Conservation (phyloP, 257 asterid species). For the Gardenia jasminoides region DNA sequence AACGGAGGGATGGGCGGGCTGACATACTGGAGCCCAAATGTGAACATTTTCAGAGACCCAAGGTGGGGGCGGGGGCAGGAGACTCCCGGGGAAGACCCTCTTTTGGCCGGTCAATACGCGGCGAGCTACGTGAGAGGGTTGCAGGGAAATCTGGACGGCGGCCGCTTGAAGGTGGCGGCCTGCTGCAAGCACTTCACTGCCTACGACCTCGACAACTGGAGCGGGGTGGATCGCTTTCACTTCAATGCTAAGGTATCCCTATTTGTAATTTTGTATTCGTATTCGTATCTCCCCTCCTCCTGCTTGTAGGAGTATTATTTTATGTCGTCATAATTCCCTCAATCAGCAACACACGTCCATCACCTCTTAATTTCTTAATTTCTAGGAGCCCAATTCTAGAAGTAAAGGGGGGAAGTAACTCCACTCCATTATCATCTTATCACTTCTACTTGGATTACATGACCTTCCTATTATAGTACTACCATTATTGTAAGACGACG, state of each 20-base stretch:
- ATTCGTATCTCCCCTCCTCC: too few species aligned
- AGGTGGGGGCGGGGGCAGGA: constrained; percentile 94
- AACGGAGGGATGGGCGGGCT: constrained; percentile 80
- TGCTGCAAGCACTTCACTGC: constrained; percentile 93
- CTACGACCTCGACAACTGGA: constrained; percentile 85
- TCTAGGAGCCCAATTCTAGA: too few species aligned
- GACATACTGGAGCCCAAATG: constrained; percentile 96
- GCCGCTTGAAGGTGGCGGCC: constrained; percentile 70
- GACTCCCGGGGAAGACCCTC: constrained; percentile 90
- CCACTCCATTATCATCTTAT: too few species aligned
- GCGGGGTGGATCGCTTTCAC: constrained; percentile 64
- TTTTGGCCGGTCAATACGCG: constrained; percentile 55
- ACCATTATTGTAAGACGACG: too few species aligned
- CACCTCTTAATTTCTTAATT: too few species aligned
- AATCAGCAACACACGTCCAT: too few species aligned
- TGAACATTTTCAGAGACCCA: constrained; percentile 83
- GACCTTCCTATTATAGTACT: too few species aligned
- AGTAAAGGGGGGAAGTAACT: too few species aligned
- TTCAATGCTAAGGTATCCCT: constrained; percentile 90
- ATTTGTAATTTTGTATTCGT: too few species aligned
- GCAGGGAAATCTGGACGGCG: constrained; percentile 46
- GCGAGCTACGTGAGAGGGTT: constrained; percentile 70
- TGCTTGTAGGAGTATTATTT: too few species aligned
- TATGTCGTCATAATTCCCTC: too few species aligned
- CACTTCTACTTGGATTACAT: too few species aligned